Conservation (phyloP, 2,329 filamentous ascomycete species). For the Alternaria triticimaculans region DNA sequence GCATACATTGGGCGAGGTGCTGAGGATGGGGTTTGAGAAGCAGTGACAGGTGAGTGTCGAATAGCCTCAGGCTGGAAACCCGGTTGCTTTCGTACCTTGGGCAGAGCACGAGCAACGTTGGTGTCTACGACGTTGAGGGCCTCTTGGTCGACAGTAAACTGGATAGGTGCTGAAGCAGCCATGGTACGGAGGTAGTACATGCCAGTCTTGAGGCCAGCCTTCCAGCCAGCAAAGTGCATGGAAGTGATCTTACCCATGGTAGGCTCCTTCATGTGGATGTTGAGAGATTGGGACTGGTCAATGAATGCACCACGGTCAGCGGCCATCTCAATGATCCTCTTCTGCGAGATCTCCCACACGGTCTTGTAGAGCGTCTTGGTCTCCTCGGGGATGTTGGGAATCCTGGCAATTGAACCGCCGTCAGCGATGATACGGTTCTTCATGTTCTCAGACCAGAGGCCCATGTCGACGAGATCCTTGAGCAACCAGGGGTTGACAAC, state of each 20-base stretch:
- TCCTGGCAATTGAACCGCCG: conserved; percentile 93
- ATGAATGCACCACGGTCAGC: conserved; percentile 98
- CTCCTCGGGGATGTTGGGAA: conserved; percentile 94
- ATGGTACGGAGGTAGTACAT: conserved; percentile 99
- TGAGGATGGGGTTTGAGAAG: conserved; percentile 62
- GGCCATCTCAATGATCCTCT: conserved; percentile 94
- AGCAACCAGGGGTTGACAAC: conserved; percentile 99
- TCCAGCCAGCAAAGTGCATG: conserved; percentile 99
- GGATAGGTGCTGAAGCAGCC: conserved; percentile 94
- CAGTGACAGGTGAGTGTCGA: conserved; percentile 25
- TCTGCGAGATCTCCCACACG: conserved; percentile 98
- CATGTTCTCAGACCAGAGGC: conserved; percentile 99
- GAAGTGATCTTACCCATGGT: conserved; percentile 99
- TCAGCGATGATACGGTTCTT: conserved; percentile 99
- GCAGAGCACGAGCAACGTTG: conserved; percentile 70
- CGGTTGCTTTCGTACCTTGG: conserved; percentile 69
- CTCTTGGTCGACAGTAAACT: conserved; percentile 99
- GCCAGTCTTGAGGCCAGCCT: conserved; percentile 97
- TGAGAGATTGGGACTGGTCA: conserved; percentile 97
- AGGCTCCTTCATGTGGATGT: conserved; percentile 99
- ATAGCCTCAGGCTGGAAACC: conserved; percentile 27
- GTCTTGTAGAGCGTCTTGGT: conserved; percentile 99
- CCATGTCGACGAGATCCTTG: conserved; percentile 97
- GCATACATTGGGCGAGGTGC: conserved; percentile 73
- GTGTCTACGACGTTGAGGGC: conserved; percentile 87